These are phyloP conservation scores for Termitomyces sp. DNA, from an alignment of 768 basidiomycete genomes.

Conservation along the genomic window DNA sequence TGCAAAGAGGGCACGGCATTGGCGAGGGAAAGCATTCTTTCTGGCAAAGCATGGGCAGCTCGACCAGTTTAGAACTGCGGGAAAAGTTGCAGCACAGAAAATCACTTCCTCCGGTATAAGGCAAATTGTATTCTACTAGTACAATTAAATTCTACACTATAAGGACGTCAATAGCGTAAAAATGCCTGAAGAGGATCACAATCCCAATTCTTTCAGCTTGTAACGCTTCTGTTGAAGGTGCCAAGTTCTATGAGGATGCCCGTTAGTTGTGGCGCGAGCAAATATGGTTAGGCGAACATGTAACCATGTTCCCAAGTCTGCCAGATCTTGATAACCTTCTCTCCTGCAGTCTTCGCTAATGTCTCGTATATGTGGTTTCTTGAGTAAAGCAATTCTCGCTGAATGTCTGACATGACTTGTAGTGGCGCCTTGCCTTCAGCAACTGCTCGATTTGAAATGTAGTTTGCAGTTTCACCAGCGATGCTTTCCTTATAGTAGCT, in stretches of 20 bases:
- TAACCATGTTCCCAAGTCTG: slow-evolving; percentile 15
- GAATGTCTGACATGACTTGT: too few species aligned
- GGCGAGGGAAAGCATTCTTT: slow-evolving; percentile 59
- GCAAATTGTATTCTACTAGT: background rate
- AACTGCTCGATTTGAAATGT: too few species aligned
- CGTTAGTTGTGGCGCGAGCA: background rate
- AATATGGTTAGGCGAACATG: slow-evolving; percentile 8
- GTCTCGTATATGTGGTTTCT: slow-evolving; percentile 8
- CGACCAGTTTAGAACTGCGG: slow-evolving; percentile 47
- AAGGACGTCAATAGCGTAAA: too few species aligned
- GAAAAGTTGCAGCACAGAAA: slow-evolving; percentile 26
- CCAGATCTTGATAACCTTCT: slow-evolving; percentile 7
- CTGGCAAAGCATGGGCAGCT: slow-evolving; percentile 61
- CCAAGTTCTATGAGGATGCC: background rate
- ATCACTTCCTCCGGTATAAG: background rate
- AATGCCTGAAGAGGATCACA: background rate
- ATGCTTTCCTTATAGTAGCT: too few species aligned
- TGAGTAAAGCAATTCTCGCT: background rate
- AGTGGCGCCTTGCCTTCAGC: too few species aligned
- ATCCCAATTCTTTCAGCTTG: background rate
- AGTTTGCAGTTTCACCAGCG: too few species aligned
- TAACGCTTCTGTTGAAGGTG: slow-evolving; percentile 10
- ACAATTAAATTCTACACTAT: background rate
- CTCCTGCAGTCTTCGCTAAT: background rate
- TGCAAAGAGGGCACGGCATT: slow-evolving; percentile 69